Percentiles rank a stretch among this genome's conserved stretches.
Conservation (phyloP, 352 stramenopile genomes). For the Pythium vanterpoolii region DNA sequence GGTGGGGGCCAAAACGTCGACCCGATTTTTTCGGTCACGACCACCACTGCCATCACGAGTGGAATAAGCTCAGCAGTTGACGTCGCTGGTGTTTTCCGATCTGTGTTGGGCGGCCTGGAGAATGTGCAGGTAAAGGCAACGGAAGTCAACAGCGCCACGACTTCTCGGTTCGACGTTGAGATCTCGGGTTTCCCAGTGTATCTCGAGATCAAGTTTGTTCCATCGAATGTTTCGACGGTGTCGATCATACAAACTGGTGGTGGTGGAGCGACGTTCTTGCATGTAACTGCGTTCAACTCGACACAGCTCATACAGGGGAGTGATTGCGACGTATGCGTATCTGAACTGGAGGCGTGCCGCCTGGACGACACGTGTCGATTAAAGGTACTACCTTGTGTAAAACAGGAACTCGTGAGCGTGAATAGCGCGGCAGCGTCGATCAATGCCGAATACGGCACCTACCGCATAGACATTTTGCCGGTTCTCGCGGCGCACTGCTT, state of each 20-base stretch:
- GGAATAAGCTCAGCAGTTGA: neutral
- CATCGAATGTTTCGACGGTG: neutral
- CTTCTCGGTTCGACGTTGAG: neutral
- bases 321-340: slow-evolving; percentile 6
- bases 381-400: slow-evolving; percentile 10
- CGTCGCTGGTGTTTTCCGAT: neutral
- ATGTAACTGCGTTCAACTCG: slow-evolving; percentile 4
- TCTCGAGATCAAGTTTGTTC: slow-evolving; percentile 6
- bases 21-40: neutral
- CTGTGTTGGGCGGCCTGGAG: neutral
- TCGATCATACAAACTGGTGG: neutral
- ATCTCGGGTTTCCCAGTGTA: slow-evolving; percentile 13
- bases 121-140: neutral
- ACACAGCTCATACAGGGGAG: neutral
- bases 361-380: slow-evolving; percentile 4
- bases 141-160: neutral
- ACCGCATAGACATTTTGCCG: slow-evolving; percentile 5
- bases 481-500: slow-evolving; percentile 10
- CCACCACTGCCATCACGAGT: neutral
- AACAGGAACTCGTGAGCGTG: neutral
- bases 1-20: neutral
- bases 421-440: neutral
- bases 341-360: slow-evolving; percentile 10
- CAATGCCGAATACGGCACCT: slow-evolving; percentile 9
- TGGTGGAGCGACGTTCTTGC: slow-evolving; percentile 2